Evolutionary conservation across 1,139 yeast genomes (phyloP).

Genomic region (Pichia sp.): DNA sequence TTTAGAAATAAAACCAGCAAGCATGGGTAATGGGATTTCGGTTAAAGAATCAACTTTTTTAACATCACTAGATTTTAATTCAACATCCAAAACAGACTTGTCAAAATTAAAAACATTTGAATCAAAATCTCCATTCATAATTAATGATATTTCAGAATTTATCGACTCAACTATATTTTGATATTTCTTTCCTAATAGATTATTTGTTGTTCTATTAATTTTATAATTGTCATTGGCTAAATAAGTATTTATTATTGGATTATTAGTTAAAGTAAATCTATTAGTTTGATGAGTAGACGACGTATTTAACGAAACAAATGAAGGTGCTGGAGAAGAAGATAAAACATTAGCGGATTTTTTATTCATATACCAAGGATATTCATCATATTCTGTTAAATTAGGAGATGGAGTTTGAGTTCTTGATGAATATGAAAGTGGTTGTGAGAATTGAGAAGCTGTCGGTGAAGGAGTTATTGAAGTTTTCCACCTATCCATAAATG

Average conservation of each 20-base stretch:
- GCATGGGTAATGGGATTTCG: conserved; percentile 31
- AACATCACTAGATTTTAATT: background rate
- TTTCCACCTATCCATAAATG: conserved; percentile 27
- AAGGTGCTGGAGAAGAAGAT: conserved; percentile 10
- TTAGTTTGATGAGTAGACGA: conserved; percentile 1
- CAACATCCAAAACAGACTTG: conserved; percentile 7
- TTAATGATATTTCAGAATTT: conserved; percentile 5
- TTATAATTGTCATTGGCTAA: conserved; percentile 2
- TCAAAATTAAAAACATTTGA: conserved; percentile 1
- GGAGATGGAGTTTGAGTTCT: conserved; percentile 36
- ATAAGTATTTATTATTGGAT: conserved; percentile 3
- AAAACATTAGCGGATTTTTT: conserved; percentile 5
- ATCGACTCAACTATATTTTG: conserved; percentile 5
- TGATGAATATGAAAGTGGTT: conserved; percentile 3
- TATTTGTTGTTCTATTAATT: conserved; percentile 6
- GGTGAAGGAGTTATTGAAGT: conserved; percentile 14
- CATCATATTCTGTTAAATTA: conserved; percentile 38
- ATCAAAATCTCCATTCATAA: conserved; percentile 12
- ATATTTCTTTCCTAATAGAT: conserved; percentile 3
- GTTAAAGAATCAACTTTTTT: background rate
- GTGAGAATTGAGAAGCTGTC: conserved; percentile 8
- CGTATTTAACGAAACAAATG: conserved; percentile 3
- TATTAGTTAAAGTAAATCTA: conserved; percentile 3
- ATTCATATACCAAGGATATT: conserved; percentile 32
- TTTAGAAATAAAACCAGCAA: conserved; percentile 46